phyloP scores from a whole-genome alignment of 129 eudicot genomes.

The Saussurea involucrata region DNA sequence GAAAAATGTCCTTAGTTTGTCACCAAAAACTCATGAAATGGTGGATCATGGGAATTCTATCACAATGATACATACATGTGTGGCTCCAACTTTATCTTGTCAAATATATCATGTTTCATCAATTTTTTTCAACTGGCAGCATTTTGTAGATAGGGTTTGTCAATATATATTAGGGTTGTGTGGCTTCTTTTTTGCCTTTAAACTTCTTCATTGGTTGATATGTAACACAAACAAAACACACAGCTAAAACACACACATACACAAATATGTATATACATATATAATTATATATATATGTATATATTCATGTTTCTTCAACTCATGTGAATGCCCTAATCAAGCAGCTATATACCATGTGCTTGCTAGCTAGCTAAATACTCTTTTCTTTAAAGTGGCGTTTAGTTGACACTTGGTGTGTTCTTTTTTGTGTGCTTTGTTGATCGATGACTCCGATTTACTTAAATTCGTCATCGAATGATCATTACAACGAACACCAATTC shows the following conservation, averaged over 20 bases:
- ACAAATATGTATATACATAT: constrained; percentile 12
- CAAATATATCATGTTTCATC: constrained; percentile 24
- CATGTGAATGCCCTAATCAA: constrained; percentile 47
- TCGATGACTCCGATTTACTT: constrained; percentile 44
- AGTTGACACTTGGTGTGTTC: constrained; percentile 13
- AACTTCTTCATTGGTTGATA: constrained; percentile 42
- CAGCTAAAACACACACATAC: neutral
- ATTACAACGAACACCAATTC: constrained; percentile 34
- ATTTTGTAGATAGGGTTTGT: constrained; percentile 42
- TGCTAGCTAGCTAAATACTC: neutral
- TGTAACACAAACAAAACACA: constrained; percentile 13
- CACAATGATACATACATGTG: constrained; percentile 32
- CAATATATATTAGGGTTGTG: constrained; percentile 32
- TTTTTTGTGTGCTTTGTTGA: neutral
- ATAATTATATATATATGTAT: constrained; percentile 5
- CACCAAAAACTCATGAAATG: constrained; percentile 17
- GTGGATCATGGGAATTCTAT: constrained; percentile 32
- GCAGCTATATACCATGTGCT: constrained; percentile 14
- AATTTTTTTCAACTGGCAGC: constrained; percentile 24
- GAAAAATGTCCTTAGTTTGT: constrained; percentile 20
- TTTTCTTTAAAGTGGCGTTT: constrained; percentile 4
- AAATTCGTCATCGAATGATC: constrained; percentile 36
- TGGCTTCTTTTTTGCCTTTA: constrained; percentile 48
- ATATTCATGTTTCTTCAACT: constrained; percentile 43
- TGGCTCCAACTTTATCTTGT: constrained; percentile 33